Evolutionary conservation across 2,329 filamentous ascomycete genomes (phyloP).

Genomic region (Bimuria novae-zelandiae): DNA sequence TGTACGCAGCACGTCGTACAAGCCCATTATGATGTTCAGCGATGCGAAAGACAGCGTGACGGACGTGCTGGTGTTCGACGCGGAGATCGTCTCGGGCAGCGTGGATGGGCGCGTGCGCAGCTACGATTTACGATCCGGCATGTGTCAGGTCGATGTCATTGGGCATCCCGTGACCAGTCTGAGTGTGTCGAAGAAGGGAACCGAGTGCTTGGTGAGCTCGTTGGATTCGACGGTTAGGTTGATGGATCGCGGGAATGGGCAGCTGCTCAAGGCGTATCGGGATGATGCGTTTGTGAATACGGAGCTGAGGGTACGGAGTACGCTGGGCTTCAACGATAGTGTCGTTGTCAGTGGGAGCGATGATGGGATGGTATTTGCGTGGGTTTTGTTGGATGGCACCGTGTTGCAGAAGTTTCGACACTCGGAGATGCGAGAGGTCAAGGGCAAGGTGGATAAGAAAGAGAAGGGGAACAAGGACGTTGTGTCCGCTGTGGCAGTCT

Average conservation of each 20-base stretch:
- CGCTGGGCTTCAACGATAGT: slow-evolving; percentile 75
- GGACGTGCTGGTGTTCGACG: slow-evolving; percentile 48
- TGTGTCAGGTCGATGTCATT: slow-evolving; percentile 51
- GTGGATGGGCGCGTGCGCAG: slow-evolving; percentile 81
- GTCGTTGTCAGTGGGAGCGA: slow-evolving; percentile 84
- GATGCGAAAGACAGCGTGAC: slow-evolving; percentile 74
- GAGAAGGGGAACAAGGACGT: slow-evolving; percentile 48
- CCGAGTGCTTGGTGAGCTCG: slow-evolving; percentile 73
- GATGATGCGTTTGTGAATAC: slow-evolving; percentile 64
- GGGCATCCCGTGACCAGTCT: slow-evolving; percentile 74
- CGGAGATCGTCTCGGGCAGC: slow-evolving; percentile 71
- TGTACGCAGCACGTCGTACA: slow-evolving; percentile 45
- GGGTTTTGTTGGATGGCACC: slow-evolving; percentile 81
- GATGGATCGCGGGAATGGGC: slow-evolving; percentile 77
- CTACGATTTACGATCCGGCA: slow-evolving; percentile 83
- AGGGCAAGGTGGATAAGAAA: slow-evolving; percentile 14
- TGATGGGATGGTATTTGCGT: slow-evolving; percentile 73
- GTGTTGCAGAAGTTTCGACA: slow-evolving; percentile 65
- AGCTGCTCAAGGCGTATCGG: slow-evolving; percentile 73
- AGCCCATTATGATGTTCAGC: slow-evolving; percentile 71
- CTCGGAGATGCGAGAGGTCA: slow-evolving; percentile 36
- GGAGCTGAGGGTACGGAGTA: slow-evolving; percentile 73
- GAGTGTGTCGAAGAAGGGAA: slow-evolving; percentile 70
- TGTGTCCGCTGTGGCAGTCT: slow-evolving; percentile 55
- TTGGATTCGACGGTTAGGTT: slow-evolving; percentile 78